phyloP scores from a whole-genome alignment of 2,329 filamentous ascomycete species.

The Helotiales sp. region DNA sequence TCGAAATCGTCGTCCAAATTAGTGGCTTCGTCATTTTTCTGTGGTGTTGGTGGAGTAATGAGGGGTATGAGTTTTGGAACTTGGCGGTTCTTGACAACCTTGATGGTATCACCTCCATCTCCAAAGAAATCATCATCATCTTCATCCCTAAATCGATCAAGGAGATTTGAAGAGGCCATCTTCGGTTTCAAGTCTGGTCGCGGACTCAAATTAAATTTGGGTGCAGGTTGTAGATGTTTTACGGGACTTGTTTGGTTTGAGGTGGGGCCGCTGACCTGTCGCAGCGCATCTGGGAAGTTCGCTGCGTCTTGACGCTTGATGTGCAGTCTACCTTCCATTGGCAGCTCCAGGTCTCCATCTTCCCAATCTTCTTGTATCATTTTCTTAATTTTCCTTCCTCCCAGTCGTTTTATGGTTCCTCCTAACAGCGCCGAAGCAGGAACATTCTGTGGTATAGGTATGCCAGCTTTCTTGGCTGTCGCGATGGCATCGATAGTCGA shows the following conservation, averaged over 20 bases:
- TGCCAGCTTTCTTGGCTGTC: conserved; percentile 83
- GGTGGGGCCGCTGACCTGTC: conserved; percentile 53
- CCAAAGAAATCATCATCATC: conserved; percentile 65
- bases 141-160: conserved; percentile 65
- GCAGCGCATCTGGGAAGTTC: conserved; percentile 66
- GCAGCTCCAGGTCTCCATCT: conserved; percentile 73
- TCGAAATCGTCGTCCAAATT: conserved; percentile 67
- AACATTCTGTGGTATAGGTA: conserved; percentile 84
- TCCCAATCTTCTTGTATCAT: conserved; percentile 79
- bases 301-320: conserved; percentile 63
- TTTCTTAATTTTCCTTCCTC: conserved; percentile 70
- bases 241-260: conserved; percentile 55
- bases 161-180: conserved; percentile 42
- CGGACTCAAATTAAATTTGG: conserved; percentile 31
- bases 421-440: conserved; percentile 87
- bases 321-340: conserved; percentile 58
- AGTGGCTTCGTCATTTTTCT: conserved; percentile 36
- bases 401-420: conserved; percentile 89
- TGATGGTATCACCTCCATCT: conserved; percentile 66
- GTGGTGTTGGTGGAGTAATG: conserved; percentile 57
- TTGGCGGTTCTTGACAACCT: conserved; percentile 58
- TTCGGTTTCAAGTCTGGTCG: conserved; percentile 28
- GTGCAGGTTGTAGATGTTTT: conserved; percentile 40
- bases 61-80: conserved; percentile 53
- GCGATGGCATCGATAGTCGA: conserved; percentile 84